Conservation (phyloP, 139 green algal species). For the Klebsormidium nitens region DNA sequence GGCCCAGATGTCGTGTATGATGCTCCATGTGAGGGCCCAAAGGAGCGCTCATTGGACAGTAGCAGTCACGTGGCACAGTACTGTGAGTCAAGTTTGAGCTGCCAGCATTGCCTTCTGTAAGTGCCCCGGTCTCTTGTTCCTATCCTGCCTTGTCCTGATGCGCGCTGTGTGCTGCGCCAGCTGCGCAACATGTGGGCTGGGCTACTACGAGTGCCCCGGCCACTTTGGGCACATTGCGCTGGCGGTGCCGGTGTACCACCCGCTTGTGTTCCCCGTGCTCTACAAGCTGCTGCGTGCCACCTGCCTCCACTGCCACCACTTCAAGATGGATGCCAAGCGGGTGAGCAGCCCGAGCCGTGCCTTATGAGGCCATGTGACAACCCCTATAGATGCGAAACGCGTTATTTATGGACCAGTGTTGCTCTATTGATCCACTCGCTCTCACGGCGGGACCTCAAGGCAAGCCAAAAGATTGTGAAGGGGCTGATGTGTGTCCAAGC, state of each 20-base stretch:
- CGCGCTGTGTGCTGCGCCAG: constrained; percentile 7
- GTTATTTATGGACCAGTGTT: too few relatives aligned
- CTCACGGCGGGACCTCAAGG: too few relatives aligned
- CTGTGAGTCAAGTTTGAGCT: too few relatives aligned
- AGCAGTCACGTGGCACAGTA: too few relatives aligned
- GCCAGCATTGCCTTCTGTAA: too few relatives aligned
- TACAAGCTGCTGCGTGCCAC: constrained; percentile 78
- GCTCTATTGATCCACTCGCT: too few relatives aligned
- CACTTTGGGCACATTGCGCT: constrained; percentile 98
- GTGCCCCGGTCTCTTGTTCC: neutral
- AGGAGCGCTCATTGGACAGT: too few relatives aligned
- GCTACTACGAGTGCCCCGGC: constrained; percentile 69
- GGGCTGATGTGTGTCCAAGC: too few relatives aligned
- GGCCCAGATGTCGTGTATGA: neutral
- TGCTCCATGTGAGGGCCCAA: too few relatives aligned
- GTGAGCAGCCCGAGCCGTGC: constrained; percentile 42
- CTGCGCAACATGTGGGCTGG: constrained; percentile 82
- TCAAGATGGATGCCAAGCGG: constrained; percentile 65
- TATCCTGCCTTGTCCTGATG: neutral
- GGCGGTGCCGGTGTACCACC: constrained; percentile 95
- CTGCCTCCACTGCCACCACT: constrained; percentile 85
- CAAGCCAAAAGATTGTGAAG: neutral
- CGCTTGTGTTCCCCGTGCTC: constrained; percentile 79
- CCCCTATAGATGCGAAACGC: too few relatives aligned
- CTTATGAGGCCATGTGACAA: too few relatives aligned